Evolutionary conservation across 441 rosid genomes (phyloP).

Genomic region (Erodium moschatum): DNA sequence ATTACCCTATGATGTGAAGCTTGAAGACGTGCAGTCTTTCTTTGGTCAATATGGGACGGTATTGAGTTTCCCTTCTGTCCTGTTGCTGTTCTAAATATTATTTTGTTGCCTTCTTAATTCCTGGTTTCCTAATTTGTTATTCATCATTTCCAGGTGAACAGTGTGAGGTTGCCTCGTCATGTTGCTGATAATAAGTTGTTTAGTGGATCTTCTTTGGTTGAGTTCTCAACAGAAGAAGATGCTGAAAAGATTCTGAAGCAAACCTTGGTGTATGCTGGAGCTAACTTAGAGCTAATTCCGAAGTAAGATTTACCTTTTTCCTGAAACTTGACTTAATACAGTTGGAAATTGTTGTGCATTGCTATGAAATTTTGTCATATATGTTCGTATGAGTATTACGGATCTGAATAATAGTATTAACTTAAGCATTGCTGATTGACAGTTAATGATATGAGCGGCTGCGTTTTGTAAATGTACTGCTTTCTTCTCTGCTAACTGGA

Average conservation of each 20-base stretch:
- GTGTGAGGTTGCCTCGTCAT: conserved; percentile 55
- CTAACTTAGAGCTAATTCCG: conserved; percentile 31
- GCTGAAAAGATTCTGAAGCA: conserved; percentile 29
- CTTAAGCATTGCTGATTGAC: not conserved
- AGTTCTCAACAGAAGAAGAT: conserved; percentile 41
- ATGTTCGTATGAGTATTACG: not conserved
- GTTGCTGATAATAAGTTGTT: conserved; percentile 34
- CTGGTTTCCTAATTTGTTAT: not conserved
- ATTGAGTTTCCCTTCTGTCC: not conserved
- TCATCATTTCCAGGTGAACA: conserved; percentile 34
- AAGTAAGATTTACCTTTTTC: conserved; percentile 27
- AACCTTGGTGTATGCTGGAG: conserved; percentile 36
- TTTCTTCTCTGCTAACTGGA: not conserved
- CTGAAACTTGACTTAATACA: not conserved
- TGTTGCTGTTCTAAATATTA: not conserved
- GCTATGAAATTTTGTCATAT: not conserved
- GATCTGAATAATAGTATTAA: too few species aligned
- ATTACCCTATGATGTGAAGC: conserved; percentile 33
- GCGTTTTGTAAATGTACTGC: too few species aligned
- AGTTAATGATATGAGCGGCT: not conserved
- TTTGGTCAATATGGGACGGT: conserved; percentile 41
- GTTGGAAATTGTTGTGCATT: conserved; percentile 3
- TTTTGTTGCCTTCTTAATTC: not conserved
- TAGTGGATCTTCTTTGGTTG: conserved; percentile 48
- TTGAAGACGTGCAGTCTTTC: conserved; percentile 41